phyloP scores from a whole-genome alignment of 148 eudicot species.

The Amaranthus hypochondriacus region DNA sequence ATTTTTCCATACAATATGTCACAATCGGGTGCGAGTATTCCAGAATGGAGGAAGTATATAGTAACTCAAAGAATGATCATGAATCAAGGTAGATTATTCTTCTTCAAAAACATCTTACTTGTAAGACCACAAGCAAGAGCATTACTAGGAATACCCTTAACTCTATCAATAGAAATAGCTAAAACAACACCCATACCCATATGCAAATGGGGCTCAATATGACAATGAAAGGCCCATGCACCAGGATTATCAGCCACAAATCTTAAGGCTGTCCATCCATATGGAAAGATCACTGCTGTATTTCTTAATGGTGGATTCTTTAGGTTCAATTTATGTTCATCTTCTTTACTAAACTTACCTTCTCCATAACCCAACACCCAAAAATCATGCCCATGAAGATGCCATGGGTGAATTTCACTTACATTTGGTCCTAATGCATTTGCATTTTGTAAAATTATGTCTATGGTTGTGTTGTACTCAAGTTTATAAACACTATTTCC shows the following conservation, averaged over 20 bases:
- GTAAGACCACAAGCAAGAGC: constrained; percentile 74
- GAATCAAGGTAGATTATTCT: constrained; percentile 14
- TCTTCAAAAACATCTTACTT: constrained; percentile 43
- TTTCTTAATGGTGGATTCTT: constrained; percentile 72
- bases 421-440: constrained; percentile 40
- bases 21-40: no score
- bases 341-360: constrained; percentile 42
- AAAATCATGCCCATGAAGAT: constrained; percentile 85
- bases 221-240: constrained; percentile 92
- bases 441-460: constrained; percentile 75
- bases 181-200: constrained; percentile 95
- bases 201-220: constrained; percentile 88
- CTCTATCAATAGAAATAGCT: constrained; percentile 41
- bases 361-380: constrained; percentile 95
- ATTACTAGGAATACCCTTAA: constrained; percentile 46
- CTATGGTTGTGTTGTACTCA: constrained; percentile 41
- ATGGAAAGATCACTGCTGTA: constrained; percentile 68
- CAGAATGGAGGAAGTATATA: no score
- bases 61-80: no score
- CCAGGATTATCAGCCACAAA: constrained; percentile 87
- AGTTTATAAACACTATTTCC: constrained; percentile 61
- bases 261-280: constrained; percentile 83
- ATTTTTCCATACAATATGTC: no score
- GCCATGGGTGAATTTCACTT: constrained; percentile 91
- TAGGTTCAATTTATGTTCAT: constrained; percentile 49